Evolutionary conservation across 305 asterid genomes (phyloP), one percentile per base, ranked within the genome.

Genomic region (Rubia peregrina): DNA sequence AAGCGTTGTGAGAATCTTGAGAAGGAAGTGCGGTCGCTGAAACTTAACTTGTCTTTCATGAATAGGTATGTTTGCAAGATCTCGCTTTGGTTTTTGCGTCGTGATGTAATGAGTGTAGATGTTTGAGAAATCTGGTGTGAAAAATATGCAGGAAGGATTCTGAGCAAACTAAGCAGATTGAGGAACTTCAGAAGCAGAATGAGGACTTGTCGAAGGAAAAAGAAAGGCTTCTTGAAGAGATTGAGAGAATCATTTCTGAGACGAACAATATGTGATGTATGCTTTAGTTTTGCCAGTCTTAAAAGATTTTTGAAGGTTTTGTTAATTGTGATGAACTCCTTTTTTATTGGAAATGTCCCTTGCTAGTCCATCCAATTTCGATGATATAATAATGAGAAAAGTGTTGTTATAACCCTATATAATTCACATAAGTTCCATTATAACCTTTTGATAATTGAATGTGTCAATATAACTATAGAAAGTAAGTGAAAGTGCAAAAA

Each of bases 11-110:
- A 91, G 66, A 91, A 91, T 69, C 95, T 91, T 6, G 97, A 91
- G 85, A 91, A 89, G 82, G 97, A 91, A 87, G 95, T 86, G 40
- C 88, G 96, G 38, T 91, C 96, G 0, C 88, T 89, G n/a, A 91
- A 89, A 77, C 96, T 89, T 51, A 91, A 91, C 81, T 60, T 91
- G 87, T 76, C 96, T 21, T 91, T 91, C 76, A 91, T 91, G 96
- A 91, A 89, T 70, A 86, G 97, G 97, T 91, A 83, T 51, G 57
- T 51, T 16, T 51, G 17, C 9, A 2, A 44, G 14, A 44, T 7
- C 49, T 44, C 11, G 10, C 1, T 48, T 16, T 41, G 7, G 7
- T 41, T 6, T 41, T 13, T 3, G 55, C 55, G 3, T 13, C 5
- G 55, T 19, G 7, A 7, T 51, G 17, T 51, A 0, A 26, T 12